A percentile compares a stretch with the other conserved stretches of the same genome.
phyloP scores from a whole-genome alignment of 2,329 filamentous ascomycete genomes.

The Cadophora sp. region DNA sequence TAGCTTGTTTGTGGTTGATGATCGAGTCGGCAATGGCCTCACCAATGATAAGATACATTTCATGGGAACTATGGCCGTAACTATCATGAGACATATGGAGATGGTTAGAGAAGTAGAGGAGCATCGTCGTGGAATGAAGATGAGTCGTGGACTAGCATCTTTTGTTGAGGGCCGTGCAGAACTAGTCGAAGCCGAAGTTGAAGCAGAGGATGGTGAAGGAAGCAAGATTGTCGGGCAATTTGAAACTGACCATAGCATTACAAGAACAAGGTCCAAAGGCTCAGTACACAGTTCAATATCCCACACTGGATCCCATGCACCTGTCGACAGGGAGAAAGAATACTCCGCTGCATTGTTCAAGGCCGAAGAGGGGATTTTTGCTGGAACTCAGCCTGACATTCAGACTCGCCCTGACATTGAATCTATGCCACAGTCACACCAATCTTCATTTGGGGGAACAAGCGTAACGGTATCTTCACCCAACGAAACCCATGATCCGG shows the following conservation, averaged over 20 bases:
- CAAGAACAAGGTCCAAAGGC: slow-evolving; percentile 33
- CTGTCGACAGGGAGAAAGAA: slow-evolving; percentile 40
- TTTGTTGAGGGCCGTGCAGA: slow-evolving; percentile 57
- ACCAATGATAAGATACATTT: slow-evolving; percentile 57
- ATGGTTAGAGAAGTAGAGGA: slow-evolving; percentile 60
- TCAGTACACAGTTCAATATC: slow-evolving; percentile 30
- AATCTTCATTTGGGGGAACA: slow-evolving; percentile 30
- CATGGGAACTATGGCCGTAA: slow-evolving; percentile 62
- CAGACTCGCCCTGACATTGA: slow-evolving; percentile 30
- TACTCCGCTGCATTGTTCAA: slow-evolving; percentile 34
- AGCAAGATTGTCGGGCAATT: slow-evolving; percentile 42
- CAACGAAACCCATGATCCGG: slow-evolving; percentile 22
- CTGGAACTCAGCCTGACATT: slow-evolving; percentile 1
- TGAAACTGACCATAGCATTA: slow-evolving; percentile 34
- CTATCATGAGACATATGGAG: slow-evolving; percentile 68
- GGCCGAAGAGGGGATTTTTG: slow-evolving; percentile 33
- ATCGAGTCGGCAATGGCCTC: slow-evolving; percentile 58
- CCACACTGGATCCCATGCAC: not conserved
- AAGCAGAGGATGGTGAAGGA: slow-evolving; percentile 41
- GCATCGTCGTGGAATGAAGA: slow-evolving; percentile 60
- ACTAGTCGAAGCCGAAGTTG: slow-evolving; percentile 40
- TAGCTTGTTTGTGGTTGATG: slow-evolving; percentile 65
- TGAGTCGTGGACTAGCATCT: slow-evolving; percentile 59
- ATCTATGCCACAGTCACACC: slow-evolving; percentile 27
- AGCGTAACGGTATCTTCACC: slow-evolving; percentile 35